Evolutionary conservation across 2,329 filamentous ascomycete species (phyloP), one percentile per base, ranked within the genome.

Genomic region (Colletotrichum liriopes): DNA sequence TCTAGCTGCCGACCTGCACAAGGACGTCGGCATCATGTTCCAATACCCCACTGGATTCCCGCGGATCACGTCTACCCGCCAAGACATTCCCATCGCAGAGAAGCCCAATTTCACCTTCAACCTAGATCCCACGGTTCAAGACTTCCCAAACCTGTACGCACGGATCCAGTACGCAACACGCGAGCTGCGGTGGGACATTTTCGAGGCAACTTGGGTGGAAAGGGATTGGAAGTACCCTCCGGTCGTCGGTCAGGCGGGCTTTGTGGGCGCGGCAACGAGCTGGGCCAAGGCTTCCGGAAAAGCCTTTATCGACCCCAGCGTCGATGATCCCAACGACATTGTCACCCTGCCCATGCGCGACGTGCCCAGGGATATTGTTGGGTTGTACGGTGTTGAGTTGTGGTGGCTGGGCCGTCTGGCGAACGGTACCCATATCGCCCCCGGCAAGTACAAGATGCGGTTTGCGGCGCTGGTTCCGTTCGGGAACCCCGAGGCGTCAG

Each of bases 361-460:
- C 5, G 76, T 82, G 16, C 77, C 80, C 0, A 79, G 83, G 12
- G 79, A 79, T 2, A 79, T 79, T 41, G 65, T 63, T 32, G 74
- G 62, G 3, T 16, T 61, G 58, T 67, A 63, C 14, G 67, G 64
- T 2, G 72, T 75, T 7, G 78, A 78, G 45, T 82, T 81, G 58
- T 84, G 81, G 79, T 85, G 84, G 84, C 82, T 85, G 23, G 83
- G 84, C 4, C 81, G 81, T 66, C 78, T 85, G 20, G 81, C 83
- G 16, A 83, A 85, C 65, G 83, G 83, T 5, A 80, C 82, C 9
- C 79, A 80, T 49, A 84, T 85, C 54, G 74, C 77, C 3, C 81
- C 82, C 2, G 84, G 84, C 2, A 81, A 82, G 47, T 85, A 85
- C 67, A 83, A 68, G 45, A 65, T 73, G 54, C 71, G 73, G 6